phyloP scores from a whole-genome alignment of 805 yeast species.

The Wickerhamiella lipophila region DNA sequence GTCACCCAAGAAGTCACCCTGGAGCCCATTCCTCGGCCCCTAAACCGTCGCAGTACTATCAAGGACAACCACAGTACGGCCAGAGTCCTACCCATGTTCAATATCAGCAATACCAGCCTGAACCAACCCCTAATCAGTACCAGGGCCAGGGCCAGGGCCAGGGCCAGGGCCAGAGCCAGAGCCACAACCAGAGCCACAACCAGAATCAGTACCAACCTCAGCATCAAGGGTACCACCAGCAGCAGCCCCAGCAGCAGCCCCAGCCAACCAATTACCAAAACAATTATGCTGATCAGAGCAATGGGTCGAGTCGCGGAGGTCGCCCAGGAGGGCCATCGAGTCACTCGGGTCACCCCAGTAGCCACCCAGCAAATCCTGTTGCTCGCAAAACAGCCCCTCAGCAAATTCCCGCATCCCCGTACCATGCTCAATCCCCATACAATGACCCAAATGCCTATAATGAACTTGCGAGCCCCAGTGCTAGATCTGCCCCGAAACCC shows the following conservation, averaged over 20 bases:
- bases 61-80: background rate
- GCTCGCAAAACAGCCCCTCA: background rate
- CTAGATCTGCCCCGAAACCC: conserved; percentile 3
- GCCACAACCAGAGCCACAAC: background rate
- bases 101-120: background rate
- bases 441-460: background rate
- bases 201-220: background rate
- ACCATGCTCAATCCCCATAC: background rate
- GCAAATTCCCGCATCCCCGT: background rate
- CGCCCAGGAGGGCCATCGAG: background rate
- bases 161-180: background rate
- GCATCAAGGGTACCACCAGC: background rate
- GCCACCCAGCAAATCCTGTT: background rate
- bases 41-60: background rate
- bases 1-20: no score
- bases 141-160: conserved; percentile 5
- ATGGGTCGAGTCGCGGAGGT: background rate
- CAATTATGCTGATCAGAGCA: background rate
- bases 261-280: background rate
- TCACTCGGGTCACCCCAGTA: background rate
- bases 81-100: background rate
- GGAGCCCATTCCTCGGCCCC: no score
- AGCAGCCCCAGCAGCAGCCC: background rate
- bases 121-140: conserved; percentile 3
- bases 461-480: conserved; percentile 4